Evolutionary conservation across 495 filamentous ascomycete species (phyloP).

Genomic region (Tuber umbilicatum): DNA sequence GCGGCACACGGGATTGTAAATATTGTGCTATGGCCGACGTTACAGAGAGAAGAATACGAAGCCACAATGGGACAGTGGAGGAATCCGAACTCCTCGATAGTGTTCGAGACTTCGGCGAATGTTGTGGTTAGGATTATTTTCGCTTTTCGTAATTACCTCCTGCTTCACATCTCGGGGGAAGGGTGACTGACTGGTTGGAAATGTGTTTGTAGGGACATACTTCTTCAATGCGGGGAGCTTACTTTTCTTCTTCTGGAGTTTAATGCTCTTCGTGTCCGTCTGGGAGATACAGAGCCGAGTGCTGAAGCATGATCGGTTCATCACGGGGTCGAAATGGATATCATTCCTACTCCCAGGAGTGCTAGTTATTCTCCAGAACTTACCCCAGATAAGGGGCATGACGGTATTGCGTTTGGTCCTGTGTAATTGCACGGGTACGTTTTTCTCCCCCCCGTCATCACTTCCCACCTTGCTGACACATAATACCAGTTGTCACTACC

Average conservation of each 20-base stretch:
- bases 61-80: slow-evolving; percentile 23
- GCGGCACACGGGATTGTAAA: slow-evolving; percentile 23
- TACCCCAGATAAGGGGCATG: slow-evolving; percentile 11
- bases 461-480: background rate
- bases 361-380: slow-evolving; percentile 18
- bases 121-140: slow-evolving; percentile 21
- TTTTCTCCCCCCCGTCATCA: background rate
- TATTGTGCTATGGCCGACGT: slow-evolving; percentile 17
- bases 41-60: slow-evolving; percentile 21
- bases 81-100: slow-evolving; percentile 28
- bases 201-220: slow-evolving; percentile 21
- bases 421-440: slow-evolving; percentile 27
- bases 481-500: slow-evolving; percentile 25
- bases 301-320: slow-evolving; percentile 23
- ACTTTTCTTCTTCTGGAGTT: slow-evolving; percentile 38
- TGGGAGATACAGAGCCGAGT: slow-evolving; percentile 30
- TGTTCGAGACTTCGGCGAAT: slow-evolving; percentile 22
- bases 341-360: slow-evolving; percentile 29
- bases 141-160: slow-evolving; percentile 22
- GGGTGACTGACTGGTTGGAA: slow-evolving; percentile 8
- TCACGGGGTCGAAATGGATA: slow-evolving; percentile 29
- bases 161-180: background rate
- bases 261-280: slow-evolving; percentile 33
- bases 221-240: slow-evolving; percentile 37
- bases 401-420: slow-evolving; percentile 22